A percentile compares a stretch with the other conserved stretches of the same genome.
These are phyloP conservation scores for Cladosporium sp. DNA, from an alignment of 2,329 filamentous ascomycete species.

Conservation along the genomic window DNA sequence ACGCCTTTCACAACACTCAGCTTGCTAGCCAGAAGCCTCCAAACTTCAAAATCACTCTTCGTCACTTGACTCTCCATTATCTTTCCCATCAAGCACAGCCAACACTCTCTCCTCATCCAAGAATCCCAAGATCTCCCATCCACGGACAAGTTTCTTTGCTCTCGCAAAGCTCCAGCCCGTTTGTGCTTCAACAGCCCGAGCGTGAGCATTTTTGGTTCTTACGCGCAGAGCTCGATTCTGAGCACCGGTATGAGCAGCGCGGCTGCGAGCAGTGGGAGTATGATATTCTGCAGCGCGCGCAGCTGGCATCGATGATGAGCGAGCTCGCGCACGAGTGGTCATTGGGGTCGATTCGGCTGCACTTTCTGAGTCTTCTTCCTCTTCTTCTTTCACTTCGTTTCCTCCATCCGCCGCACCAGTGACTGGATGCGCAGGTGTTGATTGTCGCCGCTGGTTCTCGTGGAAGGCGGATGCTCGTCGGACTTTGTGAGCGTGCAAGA, in stretches of 20 bases:
- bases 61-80: not conserved
- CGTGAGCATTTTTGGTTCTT: slow-evolving; percentile 15
- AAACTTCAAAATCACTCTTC: not conserved
- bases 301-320: not conserved
- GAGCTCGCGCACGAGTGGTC: not conserved
- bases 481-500: not conserved
- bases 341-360: not conserved
- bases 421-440: not conserved
- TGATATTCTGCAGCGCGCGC: not conserved
- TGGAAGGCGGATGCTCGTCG: not conserved
- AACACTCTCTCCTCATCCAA: slow-evolving; percentile 22
- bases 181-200: slow-evolving; percentile 18
- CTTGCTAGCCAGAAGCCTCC: too few species aligned
- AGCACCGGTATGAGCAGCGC: not conserved
- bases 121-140: slow-evolving; percentile 23
- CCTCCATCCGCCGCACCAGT: not conserved
- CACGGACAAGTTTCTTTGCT: slow-evolving; percentile 19
- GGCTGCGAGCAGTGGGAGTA: too few species aligned
- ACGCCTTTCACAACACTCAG: not conserved
- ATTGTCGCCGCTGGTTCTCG: not conserved
- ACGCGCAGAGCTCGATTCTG: not conserved
- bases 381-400: too few species aligned
- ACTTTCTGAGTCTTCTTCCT: not conserved
- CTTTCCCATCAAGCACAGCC: slow-evolving; percentile 16
- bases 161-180: slow-evolving; percentile 14